phyloP scores from a whole-genome alignment of 1,139 yeast species.

The Suhomyces bokatorum region DNA sequence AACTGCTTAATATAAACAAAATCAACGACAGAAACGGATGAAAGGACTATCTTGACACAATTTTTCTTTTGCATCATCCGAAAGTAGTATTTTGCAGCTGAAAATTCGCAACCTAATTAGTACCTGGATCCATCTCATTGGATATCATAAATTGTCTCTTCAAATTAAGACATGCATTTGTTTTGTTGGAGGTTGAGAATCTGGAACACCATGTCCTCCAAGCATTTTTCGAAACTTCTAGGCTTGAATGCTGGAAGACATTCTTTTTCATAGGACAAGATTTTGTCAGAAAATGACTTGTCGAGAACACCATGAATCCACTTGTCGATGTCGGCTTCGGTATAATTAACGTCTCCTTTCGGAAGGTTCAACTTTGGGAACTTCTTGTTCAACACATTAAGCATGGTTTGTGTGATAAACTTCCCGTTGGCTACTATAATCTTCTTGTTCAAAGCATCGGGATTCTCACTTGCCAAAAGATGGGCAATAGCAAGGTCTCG shows the following conservation, averaged over 20 bases:
- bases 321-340: not conserved
- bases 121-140: too few relatives aligned
- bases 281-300: slow-evolving; percentile 32
- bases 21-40: too few relatives aligned
- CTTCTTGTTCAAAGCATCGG: slow-evolving; percentile 12
- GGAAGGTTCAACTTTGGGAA: slow-evolving; percentile 11
- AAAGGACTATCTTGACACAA: too few relatives aligned
- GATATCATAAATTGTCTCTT: too few relatives aligned
- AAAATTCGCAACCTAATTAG: too few relatives aligned
- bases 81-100: too few relatives aligned
- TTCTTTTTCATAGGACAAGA: slow-evolving; percentile 16
- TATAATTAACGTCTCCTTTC: not conserved
- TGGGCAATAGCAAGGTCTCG: slow-evolving; percentile 18
- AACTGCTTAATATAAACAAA: too few relatives aligned
- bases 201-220: slow-evolving; percentile 32
- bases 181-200: not conserved
- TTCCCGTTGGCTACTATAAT: slow-evolving; percentile 3
- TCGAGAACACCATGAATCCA: slow-evolving; percentile 20
- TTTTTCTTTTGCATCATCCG: too few relatives aligned
- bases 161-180: too few relatives aligned
- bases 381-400: slow-evolving; percentile 26
- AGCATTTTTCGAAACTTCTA: slow-evolving; percentile 34
- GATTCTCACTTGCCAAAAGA: slow-evolving; percentile 13
- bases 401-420: slow-evolving; percentile 27
- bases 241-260: slow-evolving; percentile 34